These are phyloP conservation scores for Eucalyptus cloeziana DNA, from an alignment of 345 rosid genomes.

Conservation along the genomic window DNA sequence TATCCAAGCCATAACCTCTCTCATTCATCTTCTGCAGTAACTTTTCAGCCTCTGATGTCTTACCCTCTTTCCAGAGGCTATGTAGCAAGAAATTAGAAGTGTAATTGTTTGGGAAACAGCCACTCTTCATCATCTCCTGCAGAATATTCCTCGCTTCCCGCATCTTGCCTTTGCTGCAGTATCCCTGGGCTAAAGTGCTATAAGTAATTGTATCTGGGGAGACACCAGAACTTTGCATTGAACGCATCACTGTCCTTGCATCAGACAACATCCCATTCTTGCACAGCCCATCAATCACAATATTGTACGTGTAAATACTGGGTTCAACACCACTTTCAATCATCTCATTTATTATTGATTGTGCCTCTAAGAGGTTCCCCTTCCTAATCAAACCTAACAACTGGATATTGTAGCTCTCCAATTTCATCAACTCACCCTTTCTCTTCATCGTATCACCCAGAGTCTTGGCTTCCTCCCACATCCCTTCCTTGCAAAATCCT, in stretches of 20 bases:
- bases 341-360: slow-evolving; percentile 58
- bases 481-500: slow-evolving; percentile 72
- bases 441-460: slow-evolving; percentile 50
- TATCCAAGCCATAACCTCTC: slow-evolving; percentile 66
- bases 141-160: slow-evolving; percentile 48
- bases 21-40: slow-evolving; percentile 78
- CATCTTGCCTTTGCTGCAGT: slow-evolving; percentile 53
- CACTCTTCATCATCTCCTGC: slow-evolving; percentile 61
- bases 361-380: slow-evolving; percentile 63
- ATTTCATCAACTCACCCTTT: slow-evolving; percentile 24
- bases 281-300: slow-evolving; percentile 73
- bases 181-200: slow-evolving; percentile 68
- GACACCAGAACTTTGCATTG: slow-evolving; percentile 49
- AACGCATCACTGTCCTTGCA: slow-evolving; percentile 44
- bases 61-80: slow-evolving; percentile 70
- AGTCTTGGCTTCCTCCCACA: slow-evolving; percentile 74
- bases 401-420: slow-evolving; percentile 81
- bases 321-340: slow-evolving; percentile 41
- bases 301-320: slow-evolving; percentile 64
- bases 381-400: slow-evolving; percentile 63
- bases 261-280: slow-evolving; percentile 75
- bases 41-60: slow-evolving; percentile 73
- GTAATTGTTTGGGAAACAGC: slow-evolving; percentile 56
- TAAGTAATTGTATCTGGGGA: slow-evolving; percentile 70
- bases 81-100: slow-evolving; percentile 82